Conservation (phyloP, 2,329 filamentous ascomycete genomes). For the Orbilia ellipsospora region DNA sequence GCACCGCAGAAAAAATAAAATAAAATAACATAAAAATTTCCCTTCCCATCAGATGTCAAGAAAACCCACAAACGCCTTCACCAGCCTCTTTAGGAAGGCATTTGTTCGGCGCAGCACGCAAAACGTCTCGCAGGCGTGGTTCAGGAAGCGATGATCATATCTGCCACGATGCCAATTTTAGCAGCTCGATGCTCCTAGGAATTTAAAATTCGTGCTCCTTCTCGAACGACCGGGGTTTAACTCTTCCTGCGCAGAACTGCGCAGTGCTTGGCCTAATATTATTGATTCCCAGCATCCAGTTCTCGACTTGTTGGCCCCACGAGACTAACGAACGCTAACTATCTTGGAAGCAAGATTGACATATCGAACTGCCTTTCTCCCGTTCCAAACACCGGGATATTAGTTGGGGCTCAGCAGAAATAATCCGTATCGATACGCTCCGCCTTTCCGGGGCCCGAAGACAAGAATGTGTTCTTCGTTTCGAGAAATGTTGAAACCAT, state of each 20-base stretch:
- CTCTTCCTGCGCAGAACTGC: neutral
- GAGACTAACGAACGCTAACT: slow-evolving; percentile 18
- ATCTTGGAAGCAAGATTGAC: slow-evolving; percentile 38
- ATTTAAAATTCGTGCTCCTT: neutral
- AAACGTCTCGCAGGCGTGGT: slow-evolving; percentile 1
- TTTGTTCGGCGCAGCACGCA: slow-evolving; percentile 1
- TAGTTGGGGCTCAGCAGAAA: slow-evolving; percentile 26
- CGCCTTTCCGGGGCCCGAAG: slow-evolving; percentile 4
- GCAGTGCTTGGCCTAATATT: neutral
- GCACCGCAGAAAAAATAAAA: too few species aligned
- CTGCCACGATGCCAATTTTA: slow-evolving; percentile 30
- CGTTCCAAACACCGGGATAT: slow-evolving; percentile 5
- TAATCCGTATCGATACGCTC: slow-evolving; percentile 53
- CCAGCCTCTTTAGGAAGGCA: slow-evolving; percentile 41
- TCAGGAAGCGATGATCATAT: slow-evolving; percentile 17
- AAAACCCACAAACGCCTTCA: neutral
- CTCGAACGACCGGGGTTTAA: neutral
- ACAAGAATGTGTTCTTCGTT: slow-evolving; percentile 8
- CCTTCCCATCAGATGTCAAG: slow-evolving; percentile 45
- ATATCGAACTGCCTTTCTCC: slow-evolving; percentile 39
- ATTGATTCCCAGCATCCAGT: neutral
- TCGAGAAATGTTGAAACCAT: neutral
- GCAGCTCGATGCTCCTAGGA: slow-evolving; percentile 18
- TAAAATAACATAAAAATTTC: too few species aligned
- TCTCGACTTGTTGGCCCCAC: neutral